A percentile compares a stretch with the other conserved stretches of the same genome.
Conservation (phyloP, 1,284 basidiomycete genomes). For the Mycena sp. region DNA sequence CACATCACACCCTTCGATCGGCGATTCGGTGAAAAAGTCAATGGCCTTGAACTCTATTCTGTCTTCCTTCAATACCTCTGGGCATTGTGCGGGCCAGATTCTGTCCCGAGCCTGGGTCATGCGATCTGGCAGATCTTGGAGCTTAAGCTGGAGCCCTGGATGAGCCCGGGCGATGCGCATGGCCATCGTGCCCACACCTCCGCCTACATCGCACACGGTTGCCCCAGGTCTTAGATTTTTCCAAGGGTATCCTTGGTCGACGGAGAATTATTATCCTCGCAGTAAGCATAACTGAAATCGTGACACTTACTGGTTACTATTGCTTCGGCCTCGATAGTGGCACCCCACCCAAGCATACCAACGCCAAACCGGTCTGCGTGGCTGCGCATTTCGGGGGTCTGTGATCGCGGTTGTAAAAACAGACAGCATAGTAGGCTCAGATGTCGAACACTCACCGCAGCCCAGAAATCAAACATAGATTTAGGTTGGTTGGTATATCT, state of each 20-base stretch:
- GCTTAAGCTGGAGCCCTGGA: conserved; percentile 50
- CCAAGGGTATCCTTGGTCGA: too few relatives aligned
- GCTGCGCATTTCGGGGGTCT: conserved; percentile 22
- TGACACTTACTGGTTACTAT: conserved; percentile 12
- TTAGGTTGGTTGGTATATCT: conserved; percentile 26
- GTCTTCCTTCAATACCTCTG: conserved; percentile 44
- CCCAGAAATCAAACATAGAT: conserved; percentile 32
- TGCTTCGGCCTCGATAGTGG: conserved; percentile 26
- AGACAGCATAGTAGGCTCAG: neutral
- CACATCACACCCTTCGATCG: too few relatives aligned
- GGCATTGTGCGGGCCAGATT: conserved; percentile 46
- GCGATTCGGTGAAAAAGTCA: conserved; percentile 54
- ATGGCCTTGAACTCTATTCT: conserved; percentile 48
- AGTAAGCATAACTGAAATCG: too few relatives aligned
- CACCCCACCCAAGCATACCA: conserved; percentile 35
- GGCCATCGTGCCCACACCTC: conserved; percentile 52
- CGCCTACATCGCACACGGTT: conserved; percentile 57
- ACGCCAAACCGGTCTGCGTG: conserved; percentile 31
- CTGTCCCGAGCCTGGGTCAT: conserved; percentile 45
- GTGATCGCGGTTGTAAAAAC: neutral
- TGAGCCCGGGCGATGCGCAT: conserved; percentile 50
- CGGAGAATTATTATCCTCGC: too few relatives aligned
- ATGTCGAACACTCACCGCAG: conserved; percentile 8
- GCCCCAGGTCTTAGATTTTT: conserved; percentile 41
- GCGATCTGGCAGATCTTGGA: conserved; percentile 57